Base-by-base conservation (phyloP, 1,139 yeast genomes). In the Candida sojae region DNA sequence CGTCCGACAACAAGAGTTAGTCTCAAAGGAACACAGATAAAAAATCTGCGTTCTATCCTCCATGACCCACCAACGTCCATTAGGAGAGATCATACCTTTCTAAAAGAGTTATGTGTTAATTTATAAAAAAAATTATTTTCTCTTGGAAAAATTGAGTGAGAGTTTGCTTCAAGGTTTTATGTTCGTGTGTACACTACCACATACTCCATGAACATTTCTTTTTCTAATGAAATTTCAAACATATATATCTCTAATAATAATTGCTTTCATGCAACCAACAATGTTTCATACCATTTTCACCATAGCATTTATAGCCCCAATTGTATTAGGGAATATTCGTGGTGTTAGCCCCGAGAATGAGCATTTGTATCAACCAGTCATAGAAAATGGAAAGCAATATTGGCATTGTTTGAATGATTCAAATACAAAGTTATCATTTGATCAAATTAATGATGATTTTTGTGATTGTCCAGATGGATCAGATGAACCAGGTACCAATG, bases 381-480 rank as follows among this genome's bases (percentile, higher is more conserved):
- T 62, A 6, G 79, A 79, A 30, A 54, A 63, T 44, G 70, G 71
- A 0, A 50, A 59, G 12, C 52, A 62, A 21, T 71, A 73, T 48
- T 92, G 96, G 92, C 68, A 72, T 8, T 92, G 98, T 68, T 64
- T 92, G 38, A 63, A 70, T 26, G 78, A 87, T 60, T 85, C 95
- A 0, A 77, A 82, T 13, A 80, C 90, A 5, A 73, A 71, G 17
- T 67, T 92, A 29, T 71, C 83, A 29, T 75, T 73, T 45, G 73
- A 73, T 40, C 88, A 85, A 60, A 79, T 93, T 56, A 92, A 93
- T 62, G 98, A 93, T 63, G 86, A 91, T 58, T 85, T 79, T 59
- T 92, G 98, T 66, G 99, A 93, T 63, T 93, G 99, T 70, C 97
- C 98, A 0, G 99, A 93, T 67, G 99, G 99, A 0, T 85, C 95